Evolutionary conservation across 192 early-diverging fungal species (phyloP).

Genomic region (Mortierella claussenii): DNA sequence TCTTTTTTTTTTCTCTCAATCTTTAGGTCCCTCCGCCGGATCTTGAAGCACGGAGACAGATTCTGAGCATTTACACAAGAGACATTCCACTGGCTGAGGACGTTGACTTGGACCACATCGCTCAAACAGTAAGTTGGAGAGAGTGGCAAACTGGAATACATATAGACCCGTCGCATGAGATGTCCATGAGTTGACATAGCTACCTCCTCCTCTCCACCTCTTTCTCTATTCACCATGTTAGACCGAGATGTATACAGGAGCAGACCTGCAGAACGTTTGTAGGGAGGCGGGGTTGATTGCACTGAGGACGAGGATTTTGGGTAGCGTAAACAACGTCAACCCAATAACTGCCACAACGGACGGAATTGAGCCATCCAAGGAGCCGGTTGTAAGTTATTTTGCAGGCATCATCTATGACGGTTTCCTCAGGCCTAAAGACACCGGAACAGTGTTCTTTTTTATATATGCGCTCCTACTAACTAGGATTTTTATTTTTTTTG

Average conservation of each 20-base stretch:
- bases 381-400: conserved; percentile 34
- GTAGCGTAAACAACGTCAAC: too few species aligned
- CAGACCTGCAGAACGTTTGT: conserved; percentile 65
- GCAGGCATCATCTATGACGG: too few species aligned
- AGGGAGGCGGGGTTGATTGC: conserved; percentile 64
- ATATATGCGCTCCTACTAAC: too few species aligned
- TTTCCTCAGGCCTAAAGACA: too few species aligned
- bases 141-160: too few species aligned
- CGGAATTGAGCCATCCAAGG: too few species aligned
- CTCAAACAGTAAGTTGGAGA: conserved; percentile 50
- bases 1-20: background rate
- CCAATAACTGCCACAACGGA: too few species aligned
- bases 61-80: conserved; percentile 60
- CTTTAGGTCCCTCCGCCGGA: conserved; percentile 65
- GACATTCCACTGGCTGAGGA: conserved; percentile 62
- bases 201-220: background rate
- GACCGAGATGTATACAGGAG: conserved; percentile 66
- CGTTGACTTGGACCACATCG: conserved; percentile 60
- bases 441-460: background rate
- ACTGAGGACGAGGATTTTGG: conserved; percentile 37
- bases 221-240: conserved; percentile 14
- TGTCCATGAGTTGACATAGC: background rate
- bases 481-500: background rate
- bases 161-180: background rate
- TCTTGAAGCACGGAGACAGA: conserved; percentile 56